A percentile compares a stretch with the other conserved stretches of the same genome.
These are phyloP conservation scores for Aaosphaeria pasadenensis DNA, from an alignment of 2,329 filamentous ascomycete genomes.

Conservation along the genomic window DNA sequence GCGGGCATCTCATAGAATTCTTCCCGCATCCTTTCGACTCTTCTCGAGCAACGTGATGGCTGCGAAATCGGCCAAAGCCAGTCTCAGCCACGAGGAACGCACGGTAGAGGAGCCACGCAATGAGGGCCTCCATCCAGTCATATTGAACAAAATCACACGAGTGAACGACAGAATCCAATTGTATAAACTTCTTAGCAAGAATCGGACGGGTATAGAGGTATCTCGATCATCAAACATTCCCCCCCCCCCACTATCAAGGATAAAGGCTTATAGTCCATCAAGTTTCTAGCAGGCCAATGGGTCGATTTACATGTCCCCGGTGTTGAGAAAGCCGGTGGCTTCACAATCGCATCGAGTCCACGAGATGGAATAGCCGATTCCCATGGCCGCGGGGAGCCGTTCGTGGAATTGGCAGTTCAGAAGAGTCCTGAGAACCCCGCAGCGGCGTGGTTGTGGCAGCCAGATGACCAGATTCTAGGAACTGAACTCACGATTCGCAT, in stretches of 20 bases:
- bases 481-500: constrained; percentile 64
- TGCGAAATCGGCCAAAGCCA: constrained; percentile 19
- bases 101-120: constrained; percentile 73
- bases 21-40: no score
- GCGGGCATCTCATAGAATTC: no score
- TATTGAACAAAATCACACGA: constrained; percentile 58
- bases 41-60: no score
- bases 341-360: constrained; percentile 81
- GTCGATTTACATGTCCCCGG: constrained; percentile 76
- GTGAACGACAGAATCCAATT: constrained; percentile 67
- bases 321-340: constrained; percentile 71
- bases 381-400: not conserved
- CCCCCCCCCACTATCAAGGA: no score
- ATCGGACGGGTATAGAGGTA: constrained; percentile 51
- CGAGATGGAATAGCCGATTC: constrained; percentile 48
- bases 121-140: constrained; percentile 61
- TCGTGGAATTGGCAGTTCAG: constrained; percentile 72
- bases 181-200: constrained; percentile 61
- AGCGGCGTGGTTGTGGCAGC: constrained; percentile 72
- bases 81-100: constrained; percentile 61
- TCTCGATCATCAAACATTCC: constrained; percentile 1
- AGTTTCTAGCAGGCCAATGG: constrained; percentile 86
- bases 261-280: constrained; percentile 25
- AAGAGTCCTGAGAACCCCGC: constrained; percentile 67
- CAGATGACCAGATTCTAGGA: constrained; percentile 54